Evolutionary conservation across 495 filamentous ascomycete genomes (phyloP), one percentile per base, ranked within the genome.

Genomic region (Darksidea phi): DNA sequence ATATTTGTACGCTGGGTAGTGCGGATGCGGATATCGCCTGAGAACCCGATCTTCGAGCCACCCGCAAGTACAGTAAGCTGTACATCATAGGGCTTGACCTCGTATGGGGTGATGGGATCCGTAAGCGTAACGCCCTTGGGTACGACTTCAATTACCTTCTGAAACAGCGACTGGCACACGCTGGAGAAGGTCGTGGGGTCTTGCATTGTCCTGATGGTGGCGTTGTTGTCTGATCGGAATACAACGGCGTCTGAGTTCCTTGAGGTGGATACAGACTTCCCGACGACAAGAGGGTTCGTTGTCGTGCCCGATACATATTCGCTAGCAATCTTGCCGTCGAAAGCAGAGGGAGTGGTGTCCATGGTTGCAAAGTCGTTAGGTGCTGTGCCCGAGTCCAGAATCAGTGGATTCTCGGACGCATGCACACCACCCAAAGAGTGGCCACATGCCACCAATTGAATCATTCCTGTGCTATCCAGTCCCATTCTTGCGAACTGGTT

Each of bases 401-500:
- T 78, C 17, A 79, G 70, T 1, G 81, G 79, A 61, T 85, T 85
- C 55, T 81, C 75, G 10, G 57, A 67, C 6, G 74, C 75, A 70
- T 87, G 84, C 6, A 86, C 83, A 18, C 82, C 81, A 21, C 84
- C 84, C 32, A 87, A 72, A 2, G 80, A 80, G 67, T 87, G 84
- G 1, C 84, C 84, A 57, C 84, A 87, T 17, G 83, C 84, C 11
- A 78, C 79, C 48, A 84, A 73, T 59, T 80, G 78, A 47, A 87
- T 84, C 80, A 84, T 84, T 60, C 86, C 80, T 1, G 75, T 72
- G 8, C 51, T 64, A 47, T 69, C 77, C 69, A 84, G 86, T 12
- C 84, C 84, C 75, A 84, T 82, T 54, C 82, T 77, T 21, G 70
- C 38, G 62, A 85, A 86, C 63, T 84, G 80, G 42, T 76, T 73